Conservation (phyloP, 257 asterid species). For the Nicotiana attenuata region DNA sequence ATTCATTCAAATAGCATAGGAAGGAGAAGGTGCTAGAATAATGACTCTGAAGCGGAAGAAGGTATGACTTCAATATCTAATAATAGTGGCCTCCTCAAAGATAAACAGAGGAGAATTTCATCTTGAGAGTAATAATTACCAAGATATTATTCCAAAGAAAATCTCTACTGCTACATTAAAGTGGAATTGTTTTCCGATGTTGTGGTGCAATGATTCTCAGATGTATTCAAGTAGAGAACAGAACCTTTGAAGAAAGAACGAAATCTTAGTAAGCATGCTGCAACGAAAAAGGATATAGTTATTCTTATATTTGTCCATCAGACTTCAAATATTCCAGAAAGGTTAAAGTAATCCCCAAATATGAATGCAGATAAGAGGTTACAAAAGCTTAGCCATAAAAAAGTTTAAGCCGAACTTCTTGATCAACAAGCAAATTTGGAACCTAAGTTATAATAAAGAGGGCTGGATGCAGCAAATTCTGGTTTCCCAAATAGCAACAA, state of each 20-base stretch:
- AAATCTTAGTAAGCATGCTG: neutral
- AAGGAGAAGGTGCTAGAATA: too few relatives aligned
- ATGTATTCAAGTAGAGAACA: neutral
- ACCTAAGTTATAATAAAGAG: neutral
- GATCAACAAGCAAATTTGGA: slow-evolving; percentile 5
- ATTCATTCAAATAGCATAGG: neutral
- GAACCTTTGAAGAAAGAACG: neutral
- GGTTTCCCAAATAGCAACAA: neutral
- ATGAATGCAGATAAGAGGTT: neutral
- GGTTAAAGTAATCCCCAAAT: neutral
- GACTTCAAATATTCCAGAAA: neutral
- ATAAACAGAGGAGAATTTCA: neutral
- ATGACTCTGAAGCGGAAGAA: neutral
- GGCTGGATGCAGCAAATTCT: neutral
- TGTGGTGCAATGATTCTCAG: neutral
- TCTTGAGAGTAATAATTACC: neutral
- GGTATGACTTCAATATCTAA: neutral
- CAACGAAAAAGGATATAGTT: neutral
- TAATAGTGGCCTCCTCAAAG: neutral
- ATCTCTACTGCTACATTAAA: neutral
- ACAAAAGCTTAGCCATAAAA: neutral
- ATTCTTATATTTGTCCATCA: neutral
- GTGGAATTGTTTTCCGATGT: neutral
- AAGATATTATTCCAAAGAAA: neutral
- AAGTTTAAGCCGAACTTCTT: neutral